These are phyloP conservation scores for Onygena corvina DNA, from an alignment of 2,329 filamentous ascomycete genomes.

Conservation along the genomic window DNA sequence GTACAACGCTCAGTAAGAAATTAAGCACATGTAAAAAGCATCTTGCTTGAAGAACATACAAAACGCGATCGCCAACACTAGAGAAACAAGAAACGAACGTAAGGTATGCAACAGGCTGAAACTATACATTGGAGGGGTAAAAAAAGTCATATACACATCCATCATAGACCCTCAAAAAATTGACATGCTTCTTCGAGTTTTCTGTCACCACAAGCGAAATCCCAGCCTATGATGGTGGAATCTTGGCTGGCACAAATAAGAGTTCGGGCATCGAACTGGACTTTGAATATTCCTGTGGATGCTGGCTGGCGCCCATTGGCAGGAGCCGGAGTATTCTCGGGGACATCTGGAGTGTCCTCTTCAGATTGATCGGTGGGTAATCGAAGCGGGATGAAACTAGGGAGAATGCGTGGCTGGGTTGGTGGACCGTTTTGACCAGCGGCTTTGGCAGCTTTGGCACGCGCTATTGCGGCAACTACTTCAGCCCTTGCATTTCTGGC, in stretches of 20 bases:
- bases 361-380: background rate
- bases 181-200: conserved; percentile 65
- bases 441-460: no score
- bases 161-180: conserved; percentile 53
- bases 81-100: background rate
- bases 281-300: conserved; percentile 68
- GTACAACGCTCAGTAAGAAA: no score
- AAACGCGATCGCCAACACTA: background rate
- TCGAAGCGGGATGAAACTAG: background rate
- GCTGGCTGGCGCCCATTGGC: conserved; percentile 23
- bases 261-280: conserved; percentile 86
- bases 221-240: conserved; percentile 87
- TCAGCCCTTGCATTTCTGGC: conserved; percentile 24
- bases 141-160: background rate
- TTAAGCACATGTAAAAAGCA: background rate
- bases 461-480: no score
- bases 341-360: no score
- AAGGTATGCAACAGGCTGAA: background rate
- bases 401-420: no score
- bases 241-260: conserved; percentile 94
- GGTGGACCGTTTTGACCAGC: no score
- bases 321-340: no score
- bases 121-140: background rate
- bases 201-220: conserved; percentile 79
- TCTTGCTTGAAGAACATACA: background rate